Evolutionary conservation across 352 stramenopile genomes (phyloP), one percentile per base, ranked within the genome.

Genomic region (Phytophthora litchii): DNA sequence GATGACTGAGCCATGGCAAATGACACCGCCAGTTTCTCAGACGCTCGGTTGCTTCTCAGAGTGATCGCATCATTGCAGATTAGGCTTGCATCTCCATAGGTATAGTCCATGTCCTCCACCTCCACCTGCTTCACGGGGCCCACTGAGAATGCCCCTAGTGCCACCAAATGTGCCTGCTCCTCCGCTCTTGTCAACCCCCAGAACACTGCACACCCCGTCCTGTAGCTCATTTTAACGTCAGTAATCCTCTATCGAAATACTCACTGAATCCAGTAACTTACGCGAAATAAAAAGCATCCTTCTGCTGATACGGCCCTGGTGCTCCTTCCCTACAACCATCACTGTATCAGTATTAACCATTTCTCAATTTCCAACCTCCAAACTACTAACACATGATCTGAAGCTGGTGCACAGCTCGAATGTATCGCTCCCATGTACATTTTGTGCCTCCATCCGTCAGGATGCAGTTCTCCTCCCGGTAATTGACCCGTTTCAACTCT

Each of bases 1-100:
- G 85, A 84, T 4, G 88, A 97, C 74, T 98, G 93, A 16, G 93
- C 92, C 74, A 98, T 93, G 6, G 93, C 91, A 56, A 96, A 98
- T 29, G 82, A 92, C 21, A 97, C 89, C 10, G 92, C 89, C n/a
- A 98, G 74, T 59, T 96, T 96, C 70, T 98, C 91, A 4, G 86
- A 82, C 35, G 86, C 80, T 44, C 85, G 83, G 21, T 79, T 91
- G 35, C 76, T 92, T 45, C 74, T 87, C 20, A 98, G 67, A 46
- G 73, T 89, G 42, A 98, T 91, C 1, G 87, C 85, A 50, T 97
- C 91, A 57, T 95, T 94, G 54, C 74, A 70, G 34, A 91, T 87
- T 23, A 77, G 71, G 46, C 69, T 91, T 9, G 56, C 47, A 13
- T 93, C 79, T 14, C 83, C 83, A 36, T 95, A 95, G 8, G 67